Base-by-base conservation (phyloP, 257 asterid species). In the Salvia splendens region DNA sequence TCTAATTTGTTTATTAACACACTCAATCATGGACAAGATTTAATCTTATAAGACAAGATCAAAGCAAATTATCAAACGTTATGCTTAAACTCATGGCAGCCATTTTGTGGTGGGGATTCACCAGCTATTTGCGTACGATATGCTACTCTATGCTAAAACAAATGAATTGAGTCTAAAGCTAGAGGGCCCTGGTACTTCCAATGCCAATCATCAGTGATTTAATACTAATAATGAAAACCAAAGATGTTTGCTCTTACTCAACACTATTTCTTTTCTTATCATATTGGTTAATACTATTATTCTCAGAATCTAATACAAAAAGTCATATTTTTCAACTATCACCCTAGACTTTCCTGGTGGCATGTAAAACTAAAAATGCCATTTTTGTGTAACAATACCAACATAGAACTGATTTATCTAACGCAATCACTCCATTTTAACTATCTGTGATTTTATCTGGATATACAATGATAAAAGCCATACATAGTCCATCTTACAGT, bases 271-370 rank as follows among this genome's bases (percentile, higher is more conserved):
- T 50, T 43, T 38, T 41, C 11, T 55, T 12, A 28, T 40, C 24
- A 8, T n/a, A 55, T 43, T 50, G 65, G n/a, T 14, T 30, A 30
- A 20, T 20, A 20, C 30, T 45, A 10, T 52, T 17, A 40, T 38
- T 32, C 32, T n/a, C 59, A 47, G 69, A 55, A 14, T 45, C 47
- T 51, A 46, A 48, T 64, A 47, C 33, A 48, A 33, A 43, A 51
- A 47, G 58, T 6, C 43, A 54, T 10, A 15, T 58, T 56, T 42
- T 68, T 20, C 2, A 57, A 56, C 50, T 17, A 14, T 58, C 58
- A 32, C 30, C 43, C 55, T 45, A 46, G 17, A 5, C 0, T 63
- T 56, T 33, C 2, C 10, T 38, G 61, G 16, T 20, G 10, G 33
- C 12, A 53, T 14, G 16, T 38, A 16, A 35, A 36, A 7, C 40